phyloP scores from a whole-genome alignment of 78 protist genomes.

The Isochrysis galbana region DNA sequence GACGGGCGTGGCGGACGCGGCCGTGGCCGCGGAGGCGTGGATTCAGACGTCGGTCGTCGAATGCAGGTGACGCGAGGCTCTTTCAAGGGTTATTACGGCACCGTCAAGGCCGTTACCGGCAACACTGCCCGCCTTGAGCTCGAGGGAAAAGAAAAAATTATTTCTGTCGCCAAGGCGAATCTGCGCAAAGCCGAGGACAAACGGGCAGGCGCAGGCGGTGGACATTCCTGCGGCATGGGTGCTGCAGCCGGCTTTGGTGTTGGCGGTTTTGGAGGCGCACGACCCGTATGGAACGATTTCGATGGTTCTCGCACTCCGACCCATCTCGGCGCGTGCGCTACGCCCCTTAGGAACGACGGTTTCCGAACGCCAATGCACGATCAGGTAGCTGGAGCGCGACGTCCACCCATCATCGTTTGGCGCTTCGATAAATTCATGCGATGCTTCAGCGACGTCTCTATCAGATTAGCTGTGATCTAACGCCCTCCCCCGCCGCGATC shows the following conservation, averaged over 20 bases:
- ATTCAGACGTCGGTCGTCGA: background rate
- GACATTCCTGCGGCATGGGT: too few relatives aligned
- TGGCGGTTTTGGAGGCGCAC: too few relatives aligned
- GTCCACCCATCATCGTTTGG: too few relatives aligned
- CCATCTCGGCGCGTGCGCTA: background rate
- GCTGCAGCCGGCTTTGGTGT: too few relatives aligned
- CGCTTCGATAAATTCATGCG: too few relatives aligned
- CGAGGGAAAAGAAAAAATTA: background rate
- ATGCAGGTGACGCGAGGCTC: conserved; percentile 24
- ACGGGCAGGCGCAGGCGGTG: too few relatives aligned
- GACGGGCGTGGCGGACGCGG: background rate
- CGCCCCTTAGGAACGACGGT: conserved; percentile 23
- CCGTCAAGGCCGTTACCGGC: background rate
- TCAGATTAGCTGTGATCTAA: too few relatives aligned
- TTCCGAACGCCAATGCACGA: conserved; percentile 27
- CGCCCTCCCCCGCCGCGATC: too few relatives aligned
- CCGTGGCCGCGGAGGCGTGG: background rate
- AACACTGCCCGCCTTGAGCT: background rate
- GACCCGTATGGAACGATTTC: too few relatives aligned
- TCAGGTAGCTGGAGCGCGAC: background rate
- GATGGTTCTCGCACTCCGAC: background rate
- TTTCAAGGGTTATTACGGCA: conserved; percentile 32
- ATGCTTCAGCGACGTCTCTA: too few relatives aligned
- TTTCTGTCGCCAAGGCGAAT: background rate
- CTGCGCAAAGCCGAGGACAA: too few relatives aligned